A percentile compares a stretch with the other conserved stretches of the same genome.
These are phyloP conservation scores for Nidularia pulvinata DNA, from an alignment of 768 basidiomycete species.

Conservation along the genomic window DNA sequence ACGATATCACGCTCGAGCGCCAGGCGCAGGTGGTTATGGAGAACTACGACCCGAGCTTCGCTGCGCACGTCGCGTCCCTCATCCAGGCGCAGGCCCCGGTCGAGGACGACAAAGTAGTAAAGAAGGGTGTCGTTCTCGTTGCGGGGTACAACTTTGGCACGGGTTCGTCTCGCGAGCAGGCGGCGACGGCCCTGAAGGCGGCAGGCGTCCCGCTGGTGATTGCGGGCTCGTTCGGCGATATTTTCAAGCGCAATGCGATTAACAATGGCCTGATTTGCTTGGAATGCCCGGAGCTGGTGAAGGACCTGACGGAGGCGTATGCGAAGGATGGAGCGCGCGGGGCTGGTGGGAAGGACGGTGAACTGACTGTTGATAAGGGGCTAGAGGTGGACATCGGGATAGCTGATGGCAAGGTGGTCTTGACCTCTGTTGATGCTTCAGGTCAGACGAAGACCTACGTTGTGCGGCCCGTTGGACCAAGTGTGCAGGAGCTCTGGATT, in stretches of 20 bases:
- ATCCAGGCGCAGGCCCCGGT: constrained; percentile 18
- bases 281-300: constrained; percentile 88
- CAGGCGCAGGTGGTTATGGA: constrained; percentile 99
- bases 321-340: constrained; percentile 76
- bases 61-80: constrained; percentile 61
- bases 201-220: constrained; percentile 93
- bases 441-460: constrained; percentile 51
- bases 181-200: constrained; percentile 94
- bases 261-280: constrained; percentile 98
- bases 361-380: constrained; percentile 80
- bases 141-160: constrained; percentile 99
- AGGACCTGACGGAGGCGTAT: constrained; percentile 76
- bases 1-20: constrained; percentile 93
- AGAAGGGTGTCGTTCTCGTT: constrained; percentile 77
- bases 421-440: constrained; percentile 39
- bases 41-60: constrained; percentile 94
- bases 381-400: constrained; percentile 68
- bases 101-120: constrained; percentile 20
- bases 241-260: constrained; percentile 99
- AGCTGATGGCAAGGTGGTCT: constrained; percentile 65
- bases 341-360: constrained; percentile 77
- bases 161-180: constrained; percentile 97
- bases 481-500: constrained; percentile 98
- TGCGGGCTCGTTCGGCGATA: constrained; percentile 98
- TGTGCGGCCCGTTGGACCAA: constrained; percentile 82